A percentile compares a stretch with the other conserved stretches of the same genome.
Conservation (phyloP, 2,329 filamentous ascomycete species). For the Colletotrichum lindemuthianum region DNA sequence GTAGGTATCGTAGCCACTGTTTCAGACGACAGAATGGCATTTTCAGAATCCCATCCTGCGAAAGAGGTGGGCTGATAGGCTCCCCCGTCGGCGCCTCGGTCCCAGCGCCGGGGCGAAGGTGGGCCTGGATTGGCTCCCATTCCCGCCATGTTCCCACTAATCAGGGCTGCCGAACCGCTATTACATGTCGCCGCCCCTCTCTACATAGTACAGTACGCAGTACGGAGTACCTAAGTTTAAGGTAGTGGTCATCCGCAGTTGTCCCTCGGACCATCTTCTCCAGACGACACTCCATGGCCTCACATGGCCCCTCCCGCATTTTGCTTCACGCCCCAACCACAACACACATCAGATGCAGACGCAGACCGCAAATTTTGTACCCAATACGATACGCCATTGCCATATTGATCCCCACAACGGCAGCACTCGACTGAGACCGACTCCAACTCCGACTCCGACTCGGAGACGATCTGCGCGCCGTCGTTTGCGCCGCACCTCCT, state of each 20-base stretch:
- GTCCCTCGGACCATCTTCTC: slow-evolving; percentile 10
- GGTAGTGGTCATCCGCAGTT: slow-evolving; percentile 1
- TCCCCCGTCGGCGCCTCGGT: background rate
- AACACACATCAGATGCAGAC: background rate
- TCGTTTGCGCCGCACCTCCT: background rate
- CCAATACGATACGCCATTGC: too few species aligned
- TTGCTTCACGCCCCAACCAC: background rate
- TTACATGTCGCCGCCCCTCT: slow-evolving; percentile 25
- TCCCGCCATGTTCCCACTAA: slow-evolving; percentile 31
- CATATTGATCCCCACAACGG: too few species aligned
- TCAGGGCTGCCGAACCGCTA: slow-evolving; percentile 27
- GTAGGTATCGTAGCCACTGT: too few species aligned
- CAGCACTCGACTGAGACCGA: background rate
- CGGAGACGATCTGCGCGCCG: slow-evolving; percentile 1
- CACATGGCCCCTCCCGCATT: background rate
- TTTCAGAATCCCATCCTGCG: slow-evolving; percentile 23
- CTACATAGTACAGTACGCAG: too few species aligned
- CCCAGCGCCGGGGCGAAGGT: background rate
- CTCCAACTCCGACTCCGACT: background rate
- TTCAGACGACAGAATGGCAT: slow-evolving; percentile 13
- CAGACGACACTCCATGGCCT: slow-evolving; percentile 2
- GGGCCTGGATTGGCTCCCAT: slow-evolving; percentile 13
- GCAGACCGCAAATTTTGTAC: too few species aligned
- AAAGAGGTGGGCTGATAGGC: background rate
- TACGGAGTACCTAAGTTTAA: background rate